These are phyloP conservation scores for Saksenaea vasiformis DNA, from an alignment of 371 early-diverging fungal species.

Conservation along the genomic window DNA sequence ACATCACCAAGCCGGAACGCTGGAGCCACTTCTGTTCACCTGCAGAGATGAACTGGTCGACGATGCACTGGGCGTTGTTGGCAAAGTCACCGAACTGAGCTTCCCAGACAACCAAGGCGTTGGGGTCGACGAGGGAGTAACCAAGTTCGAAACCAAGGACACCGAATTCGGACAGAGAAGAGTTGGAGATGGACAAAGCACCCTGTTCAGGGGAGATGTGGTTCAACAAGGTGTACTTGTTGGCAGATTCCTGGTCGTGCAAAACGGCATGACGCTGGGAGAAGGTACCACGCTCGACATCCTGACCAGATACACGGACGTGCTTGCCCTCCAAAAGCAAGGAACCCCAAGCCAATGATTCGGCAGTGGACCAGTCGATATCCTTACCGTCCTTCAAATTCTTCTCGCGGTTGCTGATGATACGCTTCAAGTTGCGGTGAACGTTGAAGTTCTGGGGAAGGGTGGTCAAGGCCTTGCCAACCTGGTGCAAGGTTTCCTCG, in stretches of 20 bases:
- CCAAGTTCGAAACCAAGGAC: slow-evolving; percentile 96
- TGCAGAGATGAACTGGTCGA: slow-evolving; percentile 94
- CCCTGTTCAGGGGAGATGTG: slow-evolving; percentile 83
- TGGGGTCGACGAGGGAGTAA: slow-evolving; percentile 91
- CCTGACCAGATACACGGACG: slow-evolving; percentile 93
- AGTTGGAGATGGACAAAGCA: slow-evolving; percentile 89
- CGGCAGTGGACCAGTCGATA: slow-evolving; percentile 98
- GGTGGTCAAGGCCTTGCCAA: slow-evolving; percentile 81
- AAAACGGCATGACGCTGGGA: slow-evolving; percentile 96
- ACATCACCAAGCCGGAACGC: slow-evolving; percentile 89
- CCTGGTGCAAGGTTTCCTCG: slow-evolving; percentile 70
- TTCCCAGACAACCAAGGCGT: slow-evolving; percentile 95
- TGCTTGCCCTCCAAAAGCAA: slow-evolving; percentile 89
- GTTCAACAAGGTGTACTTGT: slow-evolving; percentile 77
- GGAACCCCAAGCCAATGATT: slow-evolving; percentile 92
- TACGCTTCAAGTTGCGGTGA: slow-evolving; percentile 85
- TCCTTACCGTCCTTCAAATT: slow-evolving; percentile 71
- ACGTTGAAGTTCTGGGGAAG: slow-evolving; percentile 85
- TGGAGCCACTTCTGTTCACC: slow-evolving; percentile 98
- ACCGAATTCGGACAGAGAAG: slow-evolving; percentile 95
- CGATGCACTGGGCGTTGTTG: slow-evolving; percentile 95
- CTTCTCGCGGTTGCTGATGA: slow-evolving; percentile 85
- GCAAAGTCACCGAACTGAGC: slow-evolving; percentile 98
- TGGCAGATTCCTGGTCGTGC: slow-evolving; percentile 86
- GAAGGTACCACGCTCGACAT: slow-evolving; percentile 97